Conservation (phyloP, 2,329 filamentous ascomycete genomes). For the Neofusicoccum sp. region DNA sequence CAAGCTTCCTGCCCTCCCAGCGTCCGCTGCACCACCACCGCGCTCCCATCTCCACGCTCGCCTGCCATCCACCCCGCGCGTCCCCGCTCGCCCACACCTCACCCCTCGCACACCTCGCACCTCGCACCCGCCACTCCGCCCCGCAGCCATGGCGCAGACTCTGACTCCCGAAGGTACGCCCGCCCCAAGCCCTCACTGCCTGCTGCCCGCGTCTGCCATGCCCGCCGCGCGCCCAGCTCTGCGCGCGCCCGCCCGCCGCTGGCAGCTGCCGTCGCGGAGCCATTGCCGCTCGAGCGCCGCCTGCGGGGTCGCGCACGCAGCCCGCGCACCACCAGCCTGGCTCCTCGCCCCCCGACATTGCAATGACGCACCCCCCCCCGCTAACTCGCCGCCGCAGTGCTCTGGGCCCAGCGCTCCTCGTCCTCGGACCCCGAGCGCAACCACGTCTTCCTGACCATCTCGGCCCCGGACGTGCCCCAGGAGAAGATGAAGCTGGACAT, state of each 20-base stretch:
- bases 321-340: constrained; percentile 96
- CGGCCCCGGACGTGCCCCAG: constrained; percentile 77
- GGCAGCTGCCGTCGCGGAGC: constrained; percentile 22
- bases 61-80: not conserved
- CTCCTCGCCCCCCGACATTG: constrained; percentile 65
- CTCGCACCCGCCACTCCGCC: not conserved
- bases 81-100: not conserved
- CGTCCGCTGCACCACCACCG: constrained; percentile 9
- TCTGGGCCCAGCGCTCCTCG: constrained; percentile 97
- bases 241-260: not conserved
- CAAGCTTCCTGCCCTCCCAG: constrained; percentile 9
- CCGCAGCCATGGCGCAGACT: constrained; percentile 21
- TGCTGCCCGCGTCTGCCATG: not conserved
- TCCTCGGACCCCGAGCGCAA: constrained; percentile 78
- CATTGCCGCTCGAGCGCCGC: constrained; percentile 95
- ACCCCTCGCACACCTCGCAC: not conserved
- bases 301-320: constrained; percentile 69
- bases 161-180: constrained; percentile 41
- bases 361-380: not conserved
- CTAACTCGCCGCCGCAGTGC: constrained; percentile 54
- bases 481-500: constrained; percentile 78
- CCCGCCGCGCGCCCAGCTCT: not conserved
- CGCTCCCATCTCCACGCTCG: constrained; percentile 6
- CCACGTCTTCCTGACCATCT: constrained; percentile 90
- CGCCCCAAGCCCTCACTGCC: constrained; percentile 24